Evolutionary conservation across 2,329 filamentous ascomycete genomes (phyloP).

Genomic region (Colletotrichum sp.): DNA sequence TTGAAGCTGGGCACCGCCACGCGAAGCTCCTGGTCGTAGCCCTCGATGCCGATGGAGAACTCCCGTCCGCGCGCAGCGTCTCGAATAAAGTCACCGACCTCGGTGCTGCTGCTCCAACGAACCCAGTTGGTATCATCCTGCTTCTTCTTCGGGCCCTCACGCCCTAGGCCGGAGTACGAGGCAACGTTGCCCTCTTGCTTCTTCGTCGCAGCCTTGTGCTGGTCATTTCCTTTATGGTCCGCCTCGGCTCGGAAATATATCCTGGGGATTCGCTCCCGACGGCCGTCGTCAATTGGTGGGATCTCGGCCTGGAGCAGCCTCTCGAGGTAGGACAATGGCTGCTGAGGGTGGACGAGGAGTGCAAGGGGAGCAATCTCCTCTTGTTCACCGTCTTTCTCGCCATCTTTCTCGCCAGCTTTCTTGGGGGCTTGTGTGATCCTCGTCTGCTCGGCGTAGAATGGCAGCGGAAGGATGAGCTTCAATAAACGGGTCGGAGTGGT

Average conservation of each 20-base stretch:
- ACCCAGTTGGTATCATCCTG: slow-evolving; percentile 65
- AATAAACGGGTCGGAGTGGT: slow-evolving; percentile 82
- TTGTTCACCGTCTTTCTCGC: slow-evolving; percentile 26
- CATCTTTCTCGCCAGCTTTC: slow-evolving; percentile 25
- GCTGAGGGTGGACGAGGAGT: slow-evolving; percentile 85
- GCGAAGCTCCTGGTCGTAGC: slow-evolving; percentile 66
- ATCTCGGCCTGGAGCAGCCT: slow-evolving; percentile 88
- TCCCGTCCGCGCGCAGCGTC: slow-evolving; percentile 85
- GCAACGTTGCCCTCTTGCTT: slow-evolving; percentile 56
- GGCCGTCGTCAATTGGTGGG: slow-evolving; percentile 69
- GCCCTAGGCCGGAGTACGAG: slow-evolving; percentile 73
- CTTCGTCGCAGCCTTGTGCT: slow-evolving; percentile 23
- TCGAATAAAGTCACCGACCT: slow-evolving; percentile 92
- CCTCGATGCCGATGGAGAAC: slow-evolving; percentile 84
- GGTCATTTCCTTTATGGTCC: slow-evolving; percentile 48
- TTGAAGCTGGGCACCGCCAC: slow-evolving; percentile 87
- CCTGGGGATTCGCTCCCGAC: slow-evolving; percentile 71
- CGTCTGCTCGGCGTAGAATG: slow-evolving; percentile 31
- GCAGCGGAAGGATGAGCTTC: slow-evolving; percentile 79
- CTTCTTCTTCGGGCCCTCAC: slow-evolving; percentile 53
- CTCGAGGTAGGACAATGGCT: slow-evolving; percentile 89
- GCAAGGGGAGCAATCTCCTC: slow-evolving; percentile 78
- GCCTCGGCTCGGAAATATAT: slow-evolving; percentile 83
- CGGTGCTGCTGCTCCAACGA: slow-evolving; percentile 86
- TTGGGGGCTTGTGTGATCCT: neutral